Conservation (phyloP, 1,284 basidiomycete genomes). For the Testicularia cyperi region DNA sequence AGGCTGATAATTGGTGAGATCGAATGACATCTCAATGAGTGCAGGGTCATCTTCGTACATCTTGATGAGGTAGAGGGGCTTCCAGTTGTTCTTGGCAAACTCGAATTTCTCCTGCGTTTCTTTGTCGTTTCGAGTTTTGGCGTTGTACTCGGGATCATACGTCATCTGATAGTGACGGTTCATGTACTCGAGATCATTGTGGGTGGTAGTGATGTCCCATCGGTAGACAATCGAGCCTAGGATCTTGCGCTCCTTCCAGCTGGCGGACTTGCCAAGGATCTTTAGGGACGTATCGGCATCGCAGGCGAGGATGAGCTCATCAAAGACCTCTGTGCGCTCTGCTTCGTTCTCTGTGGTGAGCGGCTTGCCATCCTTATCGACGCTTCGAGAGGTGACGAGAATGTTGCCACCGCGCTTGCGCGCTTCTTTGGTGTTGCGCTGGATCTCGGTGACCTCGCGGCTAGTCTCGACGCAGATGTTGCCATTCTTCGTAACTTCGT, state of each 20-base stretch:
- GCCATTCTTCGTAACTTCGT: slow-evolving; percentile 62
- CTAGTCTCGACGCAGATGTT: slow-evolving; percentile 63
- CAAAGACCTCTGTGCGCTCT: slow-evolving; percentile 64
- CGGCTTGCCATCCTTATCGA: slow-evolving; percentile 35
- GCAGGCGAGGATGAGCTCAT: slow-evolving; percentile 68
- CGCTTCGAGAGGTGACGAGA: slow-evolving; percentile 29
- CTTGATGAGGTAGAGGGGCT: slow-evolving; percentile 64
- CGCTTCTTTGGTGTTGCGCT: slow-evolving; percentile 41
- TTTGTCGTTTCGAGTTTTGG: slow-evolving; percentile 58
- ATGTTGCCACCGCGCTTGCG: slow-evolving; percentile 41
- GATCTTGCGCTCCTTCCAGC: slow-evolving; percentile 67
- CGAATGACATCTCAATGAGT: slow-evolving; percentile 70
- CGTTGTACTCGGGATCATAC: slow-evolving; percentile 59
- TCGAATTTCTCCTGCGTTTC: slow-evolving; percentile 61
- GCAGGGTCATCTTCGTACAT: slow-evolving; percentile 66
- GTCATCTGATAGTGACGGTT: slow-evolving; percentile 61
- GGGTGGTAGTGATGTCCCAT: slow-evolving; percentile 68
- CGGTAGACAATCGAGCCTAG: slow-evolving; percentile 67
- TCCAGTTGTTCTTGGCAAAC: slow-evolving; percentile 65
- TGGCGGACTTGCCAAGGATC: slow-evolving; percentile 66
- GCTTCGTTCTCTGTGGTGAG: slow-evolving; percentile 29
- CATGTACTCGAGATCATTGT: slow-evolving; percentile 67
- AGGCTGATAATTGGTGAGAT: slow-evolving; percentile 66
- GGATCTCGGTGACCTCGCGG: slow-evolving; percentile 63
- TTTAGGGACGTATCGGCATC: slow-evolving; percentile 68